phyloP scores from a whole-genome alignment of 768 basidiomycete species.

The Pisolithus marmoratus region DNA sequence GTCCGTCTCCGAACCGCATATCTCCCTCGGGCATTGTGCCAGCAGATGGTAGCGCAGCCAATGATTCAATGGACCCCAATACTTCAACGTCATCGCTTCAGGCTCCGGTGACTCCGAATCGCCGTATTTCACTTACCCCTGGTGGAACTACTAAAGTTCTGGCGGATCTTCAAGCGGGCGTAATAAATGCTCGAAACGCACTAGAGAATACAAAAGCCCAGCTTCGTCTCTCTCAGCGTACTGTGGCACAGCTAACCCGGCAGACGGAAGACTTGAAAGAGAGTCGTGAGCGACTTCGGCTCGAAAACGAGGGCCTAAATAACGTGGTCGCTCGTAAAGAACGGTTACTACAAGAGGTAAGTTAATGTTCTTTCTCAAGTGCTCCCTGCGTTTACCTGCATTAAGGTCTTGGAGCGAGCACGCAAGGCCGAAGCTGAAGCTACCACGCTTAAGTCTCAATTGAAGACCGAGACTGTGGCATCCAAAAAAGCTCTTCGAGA shows the following conservation, averaged over 20 bases:
- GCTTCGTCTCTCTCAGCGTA: slow-evolving; percentile 72
- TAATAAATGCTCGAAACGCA: slow-evolving; percentile 70
- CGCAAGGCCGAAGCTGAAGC: slow-evolving; percentile 82
- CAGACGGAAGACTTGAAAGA: slow-evolving; percentile 89
- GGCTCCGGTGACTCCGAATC: slow-evolving; percentile 45
- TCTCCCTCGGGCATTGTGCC: slow-evolving; percentile 25
- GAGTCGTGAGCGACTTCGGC: slow-evolving; percentile 68
- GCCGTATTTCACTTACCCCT: slow-evolving; percentile 58
- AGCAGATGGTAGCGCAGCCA: slow-evolving; percentile 31
- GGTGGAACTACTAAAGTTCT: slow-evolving; percentile 85
- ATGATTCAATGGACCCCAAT: slow-evolving; percentile 22
- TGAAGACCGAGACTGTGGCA: slow-evolving; percentile 66
- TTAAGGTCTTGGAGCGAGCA: slow-evolving; percentile 73
- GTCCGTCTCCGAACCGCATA: slow-evolving; percentile 35
- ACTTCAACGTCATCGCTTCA: slow-evolving; percentile 34
- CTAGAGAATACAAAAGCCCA: slow-evolving; percentile 85
- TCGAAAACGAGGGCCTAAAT: slow-evolving; percentile 86
- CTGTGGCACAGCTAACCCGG: slow-evolving; percentile 77
- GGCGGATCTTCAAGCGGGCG: slow-evolving; percentile 81
- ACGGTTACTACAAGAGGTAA: slow-evolving; percentile 77
- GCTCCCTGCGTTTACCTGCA: slow-evolving; percentile 2
- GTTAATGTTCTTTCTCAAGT: slow-evolving; percentile 7
- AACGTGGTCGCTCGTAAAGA: slow-evolving; percentile 88
- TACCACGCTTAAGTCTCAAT: slow-evolving; percentile 56
- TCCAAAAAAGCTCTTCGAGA: slow-evolving; percentile 75